phyloP scores from a whole-genome alignment of 495 filamentous ascomycete species.

The Penicillium dipodomyicola region DNA sequence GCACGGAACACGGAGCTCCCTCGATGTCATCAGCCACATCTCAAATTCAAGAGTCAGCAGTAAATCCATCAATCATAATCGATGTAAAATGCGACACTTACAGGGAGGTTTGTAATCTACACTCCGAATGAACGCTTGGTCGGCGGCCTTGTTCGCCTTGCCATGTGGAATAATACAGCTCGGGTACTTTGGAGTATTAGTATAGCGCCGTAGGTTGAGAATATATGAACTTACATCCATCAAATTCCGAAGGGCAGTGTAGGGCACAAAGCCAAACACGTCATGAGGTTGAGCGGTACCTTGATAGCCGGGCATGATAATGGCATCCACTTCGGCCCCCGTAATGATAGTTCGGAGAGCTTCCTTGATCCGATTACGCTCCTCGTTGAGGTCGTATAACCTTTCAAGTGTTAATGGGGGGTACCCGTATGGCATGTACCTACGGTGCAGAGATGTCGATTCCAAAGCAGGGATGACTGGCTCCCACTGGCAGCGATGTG shows the following conservation, averaged over 20 bases:
- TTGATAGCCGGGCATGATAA: slow-evolving; percentile 23
- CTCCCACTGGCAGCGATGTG: slow-evolving; percentile 27
- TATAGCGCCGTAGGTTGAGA: neutral
- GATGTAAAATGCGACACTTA: neutral
- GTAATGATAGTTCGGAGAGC: slow-evolving; percentile 14
- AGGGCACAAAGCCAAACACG: slow-evolving; percentile 12
- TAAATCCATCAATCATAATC: too few relatives aligned
- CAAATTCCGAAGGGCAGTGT: slow-evolving; percentile 21
- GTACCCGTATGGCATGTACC: slow-evolving; percentile 14
- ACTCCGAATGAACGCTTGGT: slow-evolving; percentile 15
- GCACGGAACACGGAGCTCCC: slow-evolving; percentile 22
- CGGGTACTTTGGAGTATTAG: slow-evolving; percentile 17
- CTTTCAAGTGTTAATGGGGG: slow-evolving; percentile 16
- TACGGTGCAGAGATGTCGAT: slow-evolving; percentile 16
- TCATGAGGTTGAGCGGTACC: slow-evolving; percentile 20
- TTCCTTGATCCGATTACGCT: slow-evolving; percentile 16
- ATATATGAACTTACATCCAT: slow-evolving; percentile 14
- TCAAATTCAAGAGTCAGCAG: neutral
- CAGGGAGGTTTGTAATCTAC: slow-evolving; percentile 24
- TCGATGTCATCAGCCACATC: slow-evolving; percentile 14
- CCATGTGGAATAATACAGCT: slow-evolving; percentile 21
- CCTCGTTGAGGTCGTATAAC: slow-evolving; percentile 16
- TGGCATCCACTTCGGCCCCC: slow-evolving; percentile 15
- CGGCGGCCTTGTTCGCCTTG: slow-evolving; percentile 15
- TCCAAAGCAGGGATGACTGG: slow-evolving; percentile 21